phyloP scores from a whole-genome alignment of 805 yeast species.

The Kuraishia hungarica region DNA sequence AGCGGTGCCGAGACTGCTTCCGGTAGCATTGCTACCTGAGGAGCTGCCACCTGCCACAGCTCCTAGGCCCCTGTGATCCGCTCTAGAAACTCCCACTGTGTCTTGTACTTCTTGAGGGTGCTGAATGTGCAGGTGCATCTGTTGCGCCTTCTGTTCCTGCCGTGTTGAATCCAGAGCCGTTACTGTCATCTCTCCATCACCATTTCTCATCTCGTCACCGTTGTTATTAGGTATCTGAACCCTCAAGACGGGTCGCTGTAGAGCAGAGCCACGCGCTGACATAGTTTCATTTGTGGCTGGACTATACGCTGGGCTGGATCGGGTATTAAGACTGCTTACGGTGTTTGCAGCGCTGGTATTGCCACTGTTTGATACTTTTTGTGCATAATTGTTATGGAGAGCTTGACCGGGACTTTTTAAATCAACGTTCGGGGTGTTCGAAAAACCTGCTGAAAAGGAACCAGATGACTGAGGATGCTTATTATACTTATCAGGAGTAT shows the following conservation, averaged over 20 bases:
- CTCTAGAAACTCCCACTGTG: neutral
- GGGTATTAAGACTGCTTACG: slow-evolving; percentile 7
- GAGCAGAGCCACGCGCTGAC: neutral
- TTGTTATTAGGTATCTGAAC: slow-evolving; percentile 47
- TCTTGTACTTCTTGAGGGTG: slow-evolving; percentile 1
- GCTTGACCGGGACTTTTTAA: neutral
- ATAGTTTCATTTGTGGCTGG: neutral
- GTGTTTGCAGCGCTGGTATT: slow-evolving; percentile 3
- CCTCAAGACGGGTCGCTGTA: slow-evolving; percentile 47
- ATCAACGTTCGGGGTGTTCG: neutral
- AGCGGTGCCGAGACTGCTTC: neutral
- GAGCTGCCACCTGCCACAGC: neutral
- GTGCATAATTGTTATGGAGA: neutral
- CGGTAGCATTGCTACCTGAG: neutral
- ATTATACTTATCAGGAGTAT: neutral
- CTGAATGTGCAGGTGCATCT: neutral
- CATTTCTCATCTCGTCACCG: slow-evolving; percentile 21
- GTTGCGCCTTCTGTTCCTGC: slow-evolving; percentile 12
- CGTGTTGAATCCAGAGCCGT: slow-evolving; percentile 30
- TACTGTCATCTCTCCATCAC: slow-evolving; percentile 34
- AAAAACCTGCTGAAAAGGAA: neutral
- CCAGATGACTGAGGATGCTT: neutral
- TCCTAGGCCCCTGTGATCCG: neutral
- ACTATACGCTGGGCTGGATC: slow-evolving; percentile 3
- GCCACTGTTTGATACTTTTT: slow-evolving; percentile 1